Conservation (phyloP, 768 basidiomycete species). For the Podaxis pistillaris region DNA sequence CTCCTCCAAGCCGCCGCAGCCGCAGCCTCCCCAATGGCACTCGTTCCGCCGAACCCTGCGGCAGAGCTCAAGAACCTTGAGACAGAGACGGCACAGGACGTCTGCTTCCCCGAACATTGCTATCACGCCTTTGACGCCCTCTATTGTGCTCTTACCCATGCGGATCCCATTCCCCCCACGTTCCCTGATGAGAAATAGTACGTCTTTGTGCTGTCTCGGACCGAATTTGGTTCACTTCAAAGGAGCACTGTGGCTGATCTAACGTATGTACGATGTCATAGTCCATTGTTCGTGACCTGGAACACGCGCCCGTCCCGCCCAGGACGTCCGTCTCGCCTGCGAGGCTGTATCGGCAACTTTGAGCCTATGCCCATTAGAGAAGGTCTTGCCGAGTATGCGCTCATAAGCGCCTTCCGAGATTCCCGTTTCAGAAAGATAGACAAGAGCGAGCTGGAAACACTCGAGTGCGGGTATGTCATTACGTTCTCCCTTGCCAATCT, state of each 20-base stretch:
- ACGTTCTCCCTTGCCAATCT: background rate
- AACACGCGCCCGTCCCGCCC: slow-evolving; percentile 67
- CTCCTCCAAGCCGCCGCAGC: slow-evolving; percentile 13
- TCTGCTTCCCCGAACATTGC: slow-evolving; percentile 73
- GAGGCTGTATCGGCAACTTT: slow-evolving; percentile 97
- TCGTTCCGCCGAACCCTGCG: slow-evolving; percentile 50
- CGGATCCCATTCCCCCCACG: slow-evolving; percentile 54
- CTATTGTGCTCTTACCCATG: slow-evolving; percentile 68
- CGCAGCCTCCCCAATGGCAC: slow-evolving; percentile 44
- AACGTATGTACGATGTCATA: slow-evolving; percentile 25
- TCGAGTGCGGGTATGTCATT: slow-evolving; percentile 84
- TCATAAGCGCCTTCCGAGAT: slow-evolving; percentile 89
- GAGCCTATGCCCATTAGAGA: slow-evolving; percentile 68
- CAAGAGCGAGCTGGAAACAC: slow-evolving; percentile 66
- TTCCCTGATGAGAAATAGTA: slow-evolving; percentile 82
- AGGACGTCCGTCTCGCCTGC: slow-evolving; percentile 59
- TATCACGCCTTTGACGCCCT: slow-evolving; percentile 81
- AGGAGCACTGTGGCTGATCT: background rate
- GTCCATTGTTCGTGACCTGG: slow-evolving; percentile 98
- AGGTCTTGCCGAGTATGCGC: slow-evolving; percentile 86
- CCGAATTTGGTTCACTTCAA: background rate
- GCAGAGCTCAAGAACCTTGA: slow-evolving; percentile 32
- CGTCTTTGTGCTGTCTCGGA: slow-evolving; percentile 24
- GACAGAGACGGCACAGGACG: slow-evolving; percentile 31
- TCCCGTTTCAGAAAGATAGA: slow-evolving; percentile 81